Base-by-base conservation (phyloP, 1,284 basidiomycete genomes). In the Golubevia pallescens region DNA sequence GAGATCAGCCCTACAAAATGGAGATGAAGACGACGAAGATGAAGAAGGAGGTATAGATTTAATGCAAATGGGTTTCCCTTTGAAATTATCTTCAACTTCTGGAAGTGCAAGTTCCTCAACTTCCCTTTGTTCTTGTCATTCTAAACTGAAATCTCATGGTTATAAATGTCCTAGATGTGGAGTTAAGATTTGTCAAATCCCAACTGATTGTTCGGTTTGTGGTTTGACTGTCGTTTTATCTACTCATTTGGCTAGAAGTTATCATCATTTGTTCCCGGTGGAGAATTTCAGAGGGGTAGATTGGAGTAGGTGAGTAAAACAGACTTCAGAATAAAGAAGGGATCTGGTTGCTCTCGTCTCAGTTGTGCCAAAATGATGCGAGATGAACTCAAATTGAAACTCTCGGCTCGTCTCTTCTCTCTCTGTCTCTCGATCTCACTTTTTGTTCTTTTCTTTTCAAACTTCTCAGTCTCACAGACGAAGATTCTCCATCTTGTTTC, bases 211-310 rank as follows among this genome's bases (percentile, higher is more conserved):
- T 84, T 93, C 96, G 78, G 92, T 98, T 32, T 99, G 96, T 81
- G 94, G 94, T 1, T 88, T 99, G 72, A 97, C 98, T 90, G 93
- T 99, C 71, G 96, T 99, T 71, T 95, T 93, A 87, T 94, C 93
- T 63, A 96, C 97, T 4, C 97, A 99, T 87, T 88, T 99, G 58
- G 96, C 96, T 21, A 88, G 96, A 72, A 97, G 94, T 80, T 97
- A 96, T 86, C 93, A 95, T 78, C 95, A 96, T 84, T 86, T 97
- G 48, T 97, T 97, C 83, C 94, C 95, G 0, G 94, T 95, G 24
- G 91, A 91, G 77, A 88, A 91, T 7, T 96, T n/a, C n/a, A n/a
- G n/a, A n/a, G n/a, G n/a, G n/a, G n/a, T n/a, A n/a, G n/a, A n/a
- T n/a, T n/a, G n/a, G n/a, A n/a, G n/a, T n/a, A n/a, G n/a, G n/a